A percentile compares a stretch with the other conserved stretches of the same genome.
These are phyloP conservation scores for Teunomyces funiuensis DNA, from an alignment of 805 yeast species.

Conservation along the genomic window DNA sequence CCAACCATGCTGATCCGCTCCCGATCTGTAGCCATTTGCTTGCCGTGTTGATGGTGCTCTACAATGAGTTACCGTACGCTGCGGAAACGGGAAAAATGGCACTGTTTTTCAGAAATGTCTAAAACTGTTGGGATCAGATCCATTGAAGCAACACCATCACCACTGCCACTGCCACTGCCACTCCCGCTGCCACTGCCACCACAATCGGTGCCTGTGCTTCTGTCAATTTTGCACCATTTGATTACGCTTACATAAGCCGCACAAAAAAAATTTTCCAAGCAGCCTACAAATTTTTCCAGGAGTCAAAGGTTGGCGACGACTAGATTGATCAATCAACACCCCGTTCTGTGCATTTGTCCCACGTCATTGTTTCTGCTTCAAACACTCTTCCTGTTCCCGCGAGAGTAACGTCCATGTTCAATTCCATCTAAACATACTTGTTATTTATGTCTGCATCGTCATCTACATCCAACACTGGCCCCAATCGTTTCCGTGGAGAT, in stretches of 20 bases:
- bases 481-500: conserved; percentile 39
- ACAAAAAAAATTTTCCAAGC: conserved; percentile 1
- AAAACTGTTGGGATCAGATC: no score
- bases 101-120: no score
- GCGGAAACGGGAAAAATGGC: not conserved
- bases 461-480: conserved; percentile 28
- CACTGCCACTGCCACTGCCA: not conserved
- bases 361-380: not conserved
- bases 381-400: not conserved
- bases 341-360: not conserved
- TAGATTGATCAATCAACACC: not conserved
- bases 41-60: conserved; percentile 7
- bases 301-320: conserved; percentile 1
- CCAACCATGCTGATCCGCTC: conserved; percentile 6
- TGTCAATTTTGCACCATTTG: no score
- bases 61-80: conserved; percentile 2
- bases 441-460: conserved; percentile 17
- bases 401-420: conserved; percentile 7
- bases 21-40: conserved; percentile 16
- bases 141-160: not conserved
- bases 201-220: no score
- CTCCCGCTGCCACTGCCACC: not conserved
- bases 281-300: conserved; percentile 4
- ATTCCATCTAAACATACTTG: not conserved
- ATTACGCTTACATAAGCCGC: conserved; percentile 1